phyloP scores from a whole-genome alignment of 768 basidiomycete genomes.

The Rickenella mellea region DNA sequence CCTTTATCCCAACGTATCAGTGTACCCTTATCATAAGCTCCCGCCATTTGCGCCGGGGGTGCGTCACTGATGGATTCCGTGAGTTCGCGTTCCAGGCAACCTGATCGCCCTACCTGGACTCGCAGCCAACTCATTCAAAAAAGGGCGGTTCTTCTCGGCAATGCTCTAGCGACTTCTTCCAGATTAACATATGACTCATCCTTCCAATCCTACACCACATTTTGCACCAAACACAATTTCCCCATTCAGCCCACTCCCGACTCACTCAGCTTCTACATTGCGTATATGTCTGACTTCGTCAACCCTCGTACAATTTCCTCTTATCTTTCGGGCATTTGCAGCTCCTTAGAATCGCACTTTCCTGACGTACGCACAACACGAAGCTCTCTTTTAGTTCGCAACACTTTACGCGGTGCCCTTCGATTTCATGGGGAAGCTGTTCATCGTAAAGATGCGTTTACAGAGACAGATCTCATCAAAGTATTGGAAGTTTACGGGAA shows the following conservation, averaged over 20 bases:
- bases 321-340: conserved; percentile 30
- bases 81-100: not conserved
- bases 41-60: not conserved
- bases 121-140: not conserved
- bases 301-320: conserved; percentile 22
- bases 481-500: not conserved
- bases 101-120: not conserved
- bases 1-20: not conserved
- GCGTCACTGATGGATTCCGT: not conserved
- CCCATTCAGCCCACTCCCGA: conserved; percentile 26
- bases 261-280: conserved; percentile 25
- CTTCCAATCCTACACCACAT: conserved; percentile 27
- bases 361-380: conserved; percentile 17
- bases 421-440: conserved; percentile 10
- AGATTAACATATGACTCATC: conserved; percentile 11
- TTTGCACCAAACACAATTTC: conserved; percentile 21
- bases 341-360: conserved; percentile 20
- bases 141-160: not conserved
- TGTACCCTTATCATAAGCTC: not conserved
- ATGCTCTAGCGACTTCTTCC: not conserved
- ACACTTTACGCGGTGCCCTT: conserved; percentile 23
- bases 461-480: conserved; percentile 6
- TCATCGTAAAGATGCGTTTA: conserved; percentile 19
- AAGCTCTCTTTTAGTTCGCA: conserved; percentile 14
- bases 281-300: conserved; percentile 27